Conservation (phyloP, 2,329 filamentous ascomycete genomes). For the Thermoascus crustaceus region DNA sequence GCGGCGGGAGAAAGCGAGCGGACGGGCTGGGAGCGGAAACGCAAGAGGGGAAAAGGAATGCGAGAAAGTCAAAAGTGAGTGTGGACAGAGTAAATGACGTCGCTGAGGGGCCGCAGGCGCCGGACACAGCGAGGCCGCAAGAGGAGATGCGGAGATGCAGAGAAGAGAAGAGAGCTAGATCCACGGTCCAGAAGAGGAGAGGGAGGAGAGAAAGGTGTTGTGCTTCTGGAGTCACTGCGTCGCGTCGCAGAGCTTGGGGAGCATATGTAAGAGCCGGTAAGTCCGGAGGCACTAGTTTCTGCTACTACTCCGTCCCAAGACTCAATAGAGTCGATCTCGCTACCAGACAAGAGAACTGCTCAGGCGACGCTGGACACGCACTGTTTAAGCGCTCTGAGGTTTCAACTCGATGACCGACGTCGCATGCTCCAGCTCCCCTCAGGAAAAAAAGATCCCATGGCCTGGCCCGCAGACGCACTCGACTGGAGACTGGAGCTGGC, state of each 20-base stretch:
- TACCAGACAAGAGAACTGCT: no score
- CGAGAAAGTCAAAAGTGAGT: conserved; percentile 7
- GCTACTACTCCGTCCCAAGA: background rate
- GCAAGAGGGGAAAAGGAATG: background rate
- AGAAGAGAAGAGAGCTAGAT: conserved; percentile 1
- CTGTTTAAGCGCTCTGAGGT: no score
- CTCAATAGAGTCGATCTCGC: background rate
- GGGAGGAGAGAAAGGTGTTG: conserved; percentile 5
- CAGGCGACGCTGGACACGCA: no score
- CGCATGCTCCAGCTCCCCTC: background rate
- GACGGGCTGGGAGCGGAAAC: conserved; percentile 1
- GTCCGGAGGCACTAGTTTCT: background rate
- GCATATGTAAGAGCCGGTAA: conserved; percentile 2
- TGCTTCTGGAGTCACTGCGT: conserved; percentile 6
- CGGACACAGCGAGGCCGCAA: conserved; percentile 2
- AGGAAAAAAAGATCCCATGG: background rate
- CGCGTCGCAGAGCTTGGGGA: background rate
- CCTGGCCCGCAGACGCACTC: background rate
- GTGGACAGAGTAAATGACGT: conserved; percentile 3
- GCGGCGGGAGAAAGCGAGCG: background rate
- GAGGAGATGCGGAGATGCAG: background rate
- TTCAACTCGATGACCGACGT: background rate
- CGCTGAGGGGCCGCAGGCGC: conserved; percentile 3
- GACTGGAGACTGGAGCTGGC: background rate
- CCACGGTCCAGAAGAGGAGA: conserved; percentile 4